phyloP scores from a whole-genome alignment of 495 filamentous ascomycete genomes.

The Baudoinia panamericana region DNA sequence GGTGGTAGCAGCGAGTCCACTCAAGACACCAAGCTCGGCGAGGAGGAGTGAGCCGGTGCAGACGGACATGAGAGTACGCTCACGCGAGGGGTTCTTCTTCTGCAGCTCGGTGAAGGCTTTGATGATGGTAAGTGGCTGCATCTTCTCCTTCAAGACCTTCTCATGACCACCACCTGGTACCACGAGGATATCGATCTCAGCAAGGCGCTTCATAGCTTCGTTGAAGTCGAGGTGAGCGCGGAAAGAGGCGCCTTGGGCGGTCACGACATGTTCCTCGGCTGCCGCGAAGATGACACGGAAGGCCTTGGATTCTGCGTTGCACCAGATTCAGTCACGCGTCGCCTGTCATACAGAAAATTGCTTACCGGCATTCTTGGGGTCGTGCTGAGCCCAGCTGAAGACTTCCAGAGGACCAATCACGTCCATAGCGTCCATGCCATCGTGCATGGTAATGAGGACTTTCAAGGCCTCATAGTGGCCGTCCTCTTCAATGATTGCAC shows the following conservation, averaged over 20 bases:
- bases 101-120: slow-evolving; percentile 54
- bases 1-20: slow-evolving; percentile 50
- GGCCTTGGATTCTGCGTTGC: slow-evolving; percentile 30
- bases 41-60: slow-evolving; percentile 64
- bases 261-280: slow-evolving; percentile 24
- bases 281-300: slow-evolving; percentile 35
- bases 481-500: slow-evolving; percentile 31
- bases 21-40: slow-evolving; percentile 55
- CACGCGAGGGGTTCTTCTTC: slow-evolving; percentile 49
- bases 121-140: slow-evolving; percentile 51
- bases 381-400: slow-evolving; percentile 44
- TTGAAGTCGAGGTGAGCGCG: slow-evolving; percentile 40
- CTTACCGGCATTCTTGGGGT: slow-evolving; percentile 47
- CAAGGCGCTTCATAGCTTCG: slow-evolving; percentile 49
- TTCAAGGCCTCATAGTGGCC: slow-evolving; percentile 32
- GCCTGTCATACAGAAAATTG: neutral
- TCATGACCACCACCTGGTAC: slow-evolving; percentile 50
- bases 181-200: slow-evolving; percentile 59
- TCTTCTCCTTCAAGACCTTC: slow-evolving; percentile 41
- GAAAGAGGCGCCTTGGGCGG: slow-evolving; percentile 33
- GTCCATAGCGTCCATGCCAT: slow-evolving; percentile 45
- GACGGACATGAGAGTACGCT: slow-evolving; percentile 62
- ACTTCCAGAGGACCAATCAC: slow-evolving; percentile 56
- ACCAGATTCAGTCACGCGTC: neutral
- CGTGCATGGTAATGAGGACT: slow-evolving; percentile 40